Base-by-base conservation (phyloP, 306 rosid genomes). In the Geum urbanum region DNA sequence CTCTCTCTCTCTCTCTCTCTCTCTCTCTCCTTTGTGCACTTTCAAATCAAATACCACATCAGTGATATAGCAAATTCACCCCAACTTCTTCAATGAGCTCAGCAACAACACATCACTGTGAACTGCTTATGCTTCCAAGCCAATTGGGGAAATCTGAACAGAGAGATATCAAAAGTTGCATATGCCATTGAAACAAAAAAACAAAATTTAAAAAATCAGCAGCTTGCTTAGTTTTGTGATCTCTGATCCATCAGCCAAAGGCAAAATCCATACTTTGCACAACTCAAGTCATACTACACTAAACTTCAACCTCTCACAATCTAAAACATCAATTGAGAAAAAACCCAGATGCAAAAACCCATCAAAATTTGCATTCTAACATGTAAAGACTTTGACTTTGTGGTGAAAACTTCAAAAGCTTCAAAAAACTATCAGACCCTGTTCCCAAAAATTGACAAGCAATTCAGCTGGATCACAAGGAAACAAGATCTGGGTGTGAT, bases 401-500 rank as follows among this genome's bases (percentile, higher is more conserved):
- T 3, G 74, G 70, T 78, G 50, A 70, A 78, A 78, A 77, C 78
- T 68, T 55, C 68, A n/a, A 51, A 66, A 76, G 72, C 24, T 45
- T 72, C 14, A 74, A 72, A 63, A 68, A 62, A 72, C 75, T 35
- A 19, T 47, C 69, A 75, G 81, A 89, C 90, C 76, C 69, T 14
- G 59, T 77, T 57, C 73, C 13, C 49, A 20, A 75, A 68, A 73
- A 77, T 67, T 63, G 70, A 72, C 69, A 11, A 66, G 73, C 66
- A 75, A 78, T 68, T 69, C 19, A 55, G 66, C 74, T 70, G 88
- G 89, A 85, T 85, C 90, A 77, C 76, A 75, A 13, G 63, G 76
- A 27, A 78, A 78, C 77, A 86, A 83, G 97, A 88, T 90, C 97
- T 85, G 86, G 83, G 89, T 71, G 80, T 82, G 96, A 92, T 90